phyloP scores from a whole-genome alignment of 805 yeast species.

The Saccharomyces paradoxus region DNA sequence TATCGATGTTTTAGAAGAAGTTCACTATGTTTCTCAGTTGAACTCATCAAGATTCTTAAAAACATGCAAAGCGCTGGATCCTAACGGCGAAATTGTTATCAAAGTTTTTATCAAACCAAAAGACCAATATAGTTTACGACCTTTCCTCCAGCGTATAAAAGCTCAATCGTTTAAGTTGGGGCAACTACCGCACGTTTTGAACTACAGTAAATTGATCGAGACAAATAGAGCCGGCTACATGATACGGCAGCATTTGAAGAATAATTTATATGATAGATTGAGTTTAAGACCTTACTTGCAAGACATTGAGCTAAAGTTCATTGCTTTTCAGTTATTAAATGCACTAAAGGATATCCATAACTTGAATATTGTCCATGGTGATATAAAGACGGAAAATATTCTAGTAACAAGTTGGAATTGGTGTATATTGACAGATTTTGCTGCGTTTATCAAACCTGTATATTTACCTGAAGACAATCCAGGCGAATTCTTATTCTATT shows the following conservation, averaged over 20 bases:
- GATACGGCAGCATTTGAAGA: slow-evolving; percentile 70
- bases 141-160: slow-evolving; percentile 31
- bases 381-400: slow-evolving; percentile 83
- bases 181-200: slow-evolving; percentile 54
- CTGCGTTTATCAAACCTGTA: slow-evolving; percentile 68
- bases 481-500: slow-evolving; percentile 81
- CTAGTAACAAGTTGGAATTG: slow-evolving; percentile 85
- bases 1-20: slow-evolving; percentile 65
- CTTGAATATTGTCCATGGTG: slow-evolving; percentile 69
- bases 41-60: slow-evolving; percentile 80
- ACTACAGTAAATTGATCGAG: slow-evolving; percentile 68
- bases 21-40: slow-evolving; percentile 66
- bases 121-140: slow-evolving; percentile 18
- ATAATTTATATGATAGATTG: slow-evolving; percentile 80
- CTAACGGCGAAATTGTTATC: slow-evolving; percentile 63
- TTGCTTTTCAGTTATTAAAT: slow-evolving; percentile 69
- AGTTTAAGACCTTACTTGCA: slow-evolving; percentile 83
- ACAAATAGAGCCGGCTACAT: slow-evolving; percentile 89
- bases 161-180: slow-evolving; percentile 32
- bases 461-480: slow-evolving; percentile 89
- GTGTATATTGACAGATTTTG: slow-evolving; percentile 75
- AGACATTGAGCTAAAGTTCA: slow-evolving; percentile 72
- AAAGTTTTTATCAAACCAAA: slow-evolving; percentile 76
- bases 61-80: slow-evolving; percentile 72
- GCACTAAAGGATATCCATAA: slow-evolving; percentile 58